Evolutionary conservation across 768 basidiomycete species (phyloP), one percentile per base, ranked within the genome.

Genomic region (Amanita polypyramis): DNA sequence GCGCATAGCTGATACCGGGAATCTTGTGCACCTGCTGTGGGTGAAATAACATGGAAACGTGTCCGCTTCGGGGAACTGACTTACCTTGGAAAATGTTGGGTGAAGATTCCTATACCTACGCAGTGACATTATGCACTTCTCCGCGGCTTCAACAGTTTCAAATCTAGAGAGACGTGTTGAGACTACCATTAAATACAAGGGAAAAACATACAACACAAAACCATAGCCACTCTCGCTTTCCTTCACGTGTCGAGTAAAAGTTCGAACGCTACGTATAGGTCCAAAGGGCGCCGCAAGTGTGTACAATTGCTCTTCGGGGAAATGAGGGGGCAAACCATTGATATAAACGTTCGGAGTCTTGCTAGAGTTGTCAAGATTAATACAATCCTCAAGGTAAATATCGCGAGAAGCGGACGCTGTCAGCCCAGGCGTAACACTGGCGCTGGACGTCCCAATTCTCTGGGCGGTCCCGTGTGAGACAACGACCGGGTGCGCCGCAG

Each of bases 321-420:
- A 90, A 63, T 88, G 79, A 4, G 87, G 83, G 2, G 86, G 87
- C 12, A 92, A 74, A 10, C 88, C 88, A 57, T 91, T 91, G 66
- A 91, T 89, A 60, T 91, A 91, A 0, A 91, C 83, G 55, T 91
- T 91, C 0, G 88, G 85, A 1, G 84, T 79, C 58, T 72, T 75
- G 46, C 64, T 56, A 0, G 52, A 23, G 12, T 49, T 52, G 34
- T 45, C 32, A 39, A 47, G 45, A 45, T 55, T 44, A 15, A 57
- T 37, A 11, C 40, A 37, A n/a, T 44, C 44, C 8, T 48, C 23
- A 20, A 36, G 14, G 11, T 40, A 19, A 30, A 46, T 38, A 27
- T 50, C 50, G 6, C 39, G 44, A n/a, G 43, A 42, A 34, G 25
- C 33, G 25, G 45, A 32, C 21, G 45, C 4, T 27, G 35, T 2